Conservation (phyloP, 345 rosid species). For the Pistacia atlantica region DNA sequence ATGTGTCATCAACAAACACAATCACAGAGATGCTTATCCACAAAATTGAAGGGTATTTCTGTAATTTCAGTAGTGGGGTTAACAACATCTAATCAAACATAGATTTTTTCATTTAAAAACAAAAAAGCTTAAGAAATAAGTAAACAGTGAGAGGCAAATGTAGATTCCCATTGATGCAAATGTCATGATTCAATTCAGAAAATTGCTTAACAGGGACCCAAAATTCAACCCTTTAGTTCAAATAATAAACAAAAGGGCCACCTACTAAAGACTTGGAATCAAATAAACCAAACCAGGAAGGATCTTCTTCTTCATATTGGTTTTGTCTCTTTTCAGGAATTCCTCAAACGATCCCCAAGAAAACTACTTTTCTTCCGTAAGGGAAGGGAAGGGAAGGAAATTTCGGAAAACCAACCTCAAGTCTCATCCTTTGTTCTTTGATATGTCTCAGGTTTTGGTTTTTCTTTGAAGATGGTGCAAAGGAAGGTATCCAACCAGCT, state of each 20-base stretch:
- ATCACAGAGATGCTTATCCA: background rate
- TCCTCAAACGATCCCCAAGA: conserved; percentile 11
- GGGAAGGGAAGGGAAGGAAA: conserved; percentile 8
- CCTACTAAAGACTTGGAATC: conserved; percentile 18
- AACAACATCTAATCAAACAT: conserved; percentile 13
- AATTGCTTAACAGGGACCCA: conserved; percentile 26
- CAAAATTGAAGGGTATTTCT: conserved; percentile 4
- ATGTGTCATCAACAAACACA: too few relatives aligned
- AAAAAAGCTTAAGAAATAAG: background rate
- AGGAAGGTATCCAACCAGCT: conserved; percentile 57
- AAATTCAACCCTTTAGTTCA: conserved; percentile 28
- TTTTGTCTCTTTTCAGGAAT: conserved; percentile 19
- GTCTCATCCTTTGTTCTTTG: background rate
- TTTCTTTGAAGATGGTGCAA: conserved; percentile 75
- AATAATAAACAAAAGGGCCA: conserved; percentile 20
- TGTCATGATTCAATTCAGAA: conserved; percentile 13
- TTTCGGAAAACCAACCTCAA: conserved; percentile 18
- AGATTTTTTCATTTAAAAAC: background rate
- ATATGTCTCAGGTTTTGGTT: conserved; percentile 25
- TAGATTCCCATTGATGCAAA: conserved; percentile 5
- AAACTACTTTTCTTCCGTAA: conserved; percentile 27
- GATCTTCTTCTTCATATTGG: conserved; percentile 15
- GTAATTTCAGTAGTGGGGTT: conserved; percentile 4
- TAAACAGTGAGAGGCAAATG: conserved; percentile 5
- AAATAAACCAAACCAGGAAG: conserved; percentile 16